A percentile compares a stretch with the other conserved stretches of the same genome.
Evolutionary conservation across 2,329 filamentous ascomycete species (phyloP).

Genomic region (Pseudonectria foliicola): DNA sequence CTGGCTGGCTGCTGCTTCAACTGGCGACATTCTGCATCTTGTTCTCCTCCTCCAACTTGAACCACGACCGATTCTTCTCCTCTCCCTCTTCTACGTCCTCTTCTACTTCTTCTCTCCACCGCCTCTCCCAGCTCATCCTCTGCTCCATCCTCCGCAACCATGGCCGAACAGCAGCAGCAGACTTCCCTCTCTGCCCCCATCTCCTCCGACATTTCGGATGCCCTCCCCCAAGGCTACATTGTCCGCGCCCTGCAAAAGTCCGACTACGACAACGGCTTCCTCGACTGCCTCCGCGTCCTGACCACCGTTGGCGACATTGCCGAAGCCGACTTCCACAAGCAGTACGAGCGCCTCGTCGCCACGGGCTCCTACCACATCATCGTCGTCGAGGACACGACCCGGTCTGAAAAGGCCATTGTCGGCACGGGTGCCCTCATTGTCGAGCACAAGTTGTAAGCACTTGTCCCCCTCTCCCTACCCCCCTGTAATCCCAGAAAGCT

Average conservation of each 20-base stretch:
- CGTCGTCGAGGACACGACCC: conserved; percentile 67
- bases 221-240: conserved; percentile 73
- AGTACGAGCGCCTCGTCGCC: conserved; percentile 73
- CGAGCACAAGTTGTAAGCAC: conserved; percentile 81
- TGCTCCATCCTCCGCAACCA: conserved; percentile 15
- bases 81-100: neutral
- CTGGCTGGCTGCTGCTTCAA: no score
- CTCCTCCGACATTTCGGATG: conserved; percentile 63
- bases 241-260: conserved; percentile 71
- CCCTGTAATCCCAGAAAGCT: neutral
- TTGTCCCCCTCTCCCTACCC: neutral
- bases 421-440: conserved; percentile 85
- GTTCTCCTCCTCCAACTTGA: no score
- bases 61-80: no score
- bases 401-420: conserved; percentile 59
- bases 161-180: conserved; percentile 30
- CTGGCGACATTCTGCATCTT: no score
- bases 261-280: conserved; percentile 77
- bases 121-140: conserved; percentile 8
- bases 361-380: conserved; percentile 80
- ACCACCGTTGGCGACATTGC: conserved; percentile 87
- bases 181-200: conserved; percentile 75
- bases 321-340: conserved; percentile 65
- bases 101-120: conserved; percentile 7
- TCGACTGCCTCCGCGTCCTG: conserved; percentile 84